Evolutionary conservation across 331 rosid species (phyloP).

Genomic region (Quercus tomentella): DNA sequence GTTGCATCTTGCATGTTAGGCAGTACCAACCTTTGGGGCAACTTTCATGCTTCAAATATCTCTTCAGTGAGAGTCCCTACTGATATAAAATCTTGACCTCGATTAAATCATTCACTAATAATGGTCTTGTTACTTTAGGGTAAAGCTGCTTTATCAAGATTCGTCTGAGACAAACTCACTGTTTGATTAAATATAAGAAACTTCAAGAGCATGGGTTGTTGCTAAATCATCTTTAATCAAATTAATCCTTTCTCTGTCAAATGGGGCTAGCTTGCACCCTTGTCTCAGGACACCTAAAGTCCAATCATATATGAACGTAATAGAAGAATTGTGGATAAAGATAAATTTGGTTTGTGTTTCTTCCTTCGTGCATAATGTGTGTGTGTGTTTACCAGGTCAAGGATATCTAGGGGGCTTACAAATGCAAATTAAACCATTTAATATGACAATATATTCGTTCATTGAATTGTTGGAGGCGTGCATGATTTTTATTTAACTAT

Average conservation of each 20-base stretch:
- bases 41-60: not conserved
- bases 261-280: not conserved
- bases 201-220: not conserved
- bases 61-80: not conserved
- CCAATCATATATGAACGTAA: not conserved
- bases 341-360: too few species aligned
- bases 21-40: not conserved
- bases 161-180: not conserved
- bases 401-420: too few species aligned
- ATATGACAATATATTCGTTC: not conserved
- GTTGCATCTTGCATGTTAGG: not conserved
- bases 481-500: not conserved
- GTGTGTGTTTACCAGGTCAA: too few species aligned
- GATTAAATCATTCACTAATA: not conserved
- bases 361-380: too few species aligned
- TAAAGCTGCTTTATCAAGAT: slow-evolving; percentile 1
- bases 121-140: not conserved
- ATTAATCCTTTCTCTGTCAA: not conserved
- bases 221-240: not conserved
- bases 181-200: not conserved
- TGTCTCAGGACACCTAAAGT: not conserved
- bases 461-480: not conserved
- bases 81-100: not conserved
- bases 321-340: too few species aligned
- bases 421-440: too few species aligned